Percentiles rank a stretch among this genome's conserved stretches.
These are phyloP conservation scores for Solanum lycopersicoides DNA, from an alignment of 257 asterid genomes.

Conservation along the genomic window DNA sequence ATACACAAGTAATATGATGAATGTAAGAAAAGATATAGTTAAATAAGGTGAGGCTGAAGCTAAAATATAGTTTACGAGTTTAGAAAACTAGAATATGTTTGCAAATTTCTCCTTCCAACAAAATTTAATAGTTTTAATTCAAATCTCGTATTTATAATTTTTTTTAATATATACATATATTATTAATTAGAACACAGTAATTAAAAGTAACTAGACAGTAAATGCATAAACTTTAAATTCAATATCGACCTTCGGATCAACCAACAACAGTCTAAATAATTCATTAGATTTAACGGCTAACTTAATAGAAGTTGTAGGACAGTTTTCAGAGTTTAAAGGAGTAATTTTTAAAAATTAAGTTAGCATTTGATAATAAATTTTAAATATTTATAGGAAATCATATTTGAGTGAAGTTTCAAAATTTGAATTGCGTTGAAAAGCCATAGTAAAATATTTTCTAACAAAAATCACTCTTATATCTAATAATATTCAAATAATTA, in stretches of 20 bases:
- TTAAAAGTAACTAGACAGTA: no score
- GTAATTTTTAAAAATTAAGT: no score
- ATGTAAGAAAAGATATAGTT: not conserved
- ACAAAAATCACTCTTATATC: no score
- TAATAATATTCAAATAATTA: no score
- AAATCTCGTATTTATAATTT: no score
- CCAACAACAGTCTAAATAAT: not conserved
- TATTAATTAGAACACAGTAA: no score
- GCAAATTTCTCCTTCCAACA: no score
- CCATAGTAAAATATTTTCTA: no score
- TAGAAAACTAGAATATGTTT: no score
- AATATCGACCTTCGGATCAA: not conserved
- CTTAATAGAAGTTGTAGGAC: not conserved
- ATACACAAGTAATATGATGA: not conserved
- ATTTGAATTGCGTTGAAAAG: no score
- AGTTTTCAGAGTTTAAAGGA: not conserved
- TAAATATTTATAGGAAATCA: not conserved
- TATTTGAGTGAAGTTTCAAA: not conserved
- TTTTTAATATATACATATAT: not conserved
- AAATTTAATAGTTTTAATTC: no score
- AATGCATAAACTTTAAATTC: not conserved
- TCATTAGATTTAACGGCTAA: not conserved
- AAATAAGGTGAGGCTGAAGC: not conserved
- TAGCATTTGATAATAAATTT: no score
- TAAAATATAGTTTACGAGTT: not conserved